A percentile compares a stretch with the other conserved stretches of the same genome.
Evolutionary conservation across 1,284 basidiomycete genomes (phyloP).

Genomic region (Trametes polyzona): DNA sequence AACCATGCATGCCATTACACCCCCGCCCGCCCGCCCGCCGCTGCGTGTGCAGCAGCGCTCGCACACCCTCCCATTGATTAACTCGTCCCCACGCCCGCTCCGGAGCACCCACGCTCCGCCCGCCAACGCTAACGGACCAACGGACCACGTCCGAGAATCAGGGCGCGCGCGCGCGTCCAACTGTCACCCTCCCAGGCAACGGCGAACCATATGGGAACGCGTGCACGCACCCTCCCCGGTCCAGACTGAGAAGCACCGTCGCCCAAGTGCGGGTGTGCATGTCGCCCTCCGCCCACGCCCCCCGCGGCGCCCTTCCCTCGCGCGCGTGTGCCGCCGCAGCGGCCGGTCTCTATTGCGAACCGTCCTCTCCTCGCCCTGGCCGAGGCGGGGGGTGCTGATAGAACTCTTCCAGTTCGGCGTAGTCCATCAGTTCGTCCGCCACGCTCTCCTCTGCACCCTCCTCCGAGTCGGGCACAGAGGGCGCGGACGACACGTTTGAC

Average conservation of each 20-base stretch:
- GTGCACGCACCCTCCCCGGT: slow-evolving; percentile 11
- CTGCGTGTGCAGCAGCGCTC: background rate
- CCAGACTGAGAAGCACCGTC: slow-evolving; percentile 14
- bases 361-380: slow-evolving; percentile 9
- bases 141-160: slow-evolving; percentile 16
- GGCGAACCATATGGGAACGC: slow-evolving; percentile 28
- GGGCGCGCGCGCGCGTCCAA: slow-evolving; percentile 19
- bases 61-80: background rate
- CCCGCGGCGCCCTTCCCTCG: slow-evolving; percentile 2
- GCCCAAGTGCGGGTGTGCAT: background rate
- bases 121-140: slow-evolving; percentile 14
- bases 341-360: slow-evolving; percentile 14
- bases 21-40: background rate
- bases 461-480: slow-evolving; percentile 22
- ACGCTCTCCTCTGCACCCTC: slow-evolving; percentile 11
- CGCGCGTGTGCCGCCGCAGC: slow-evolving; percentile 1
- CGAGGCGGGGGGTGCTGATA: slow-evolving; percentile 4
- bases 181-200: slow-evolving; percentile 33
- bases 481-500: slow-evolving; percentile 20
- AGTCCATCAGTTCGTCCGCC: slow-evolving; percentile 12
- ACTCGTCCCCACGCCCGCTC: background rate
- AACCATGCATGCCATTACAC: no score
- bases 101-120: background rate
- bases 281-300: slow-evolving; percentile 6
- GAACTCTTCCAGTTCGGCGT: slow-evolving; percentile 12